Evolutionary conservation across 2,329 filamentous ascomycete genomes (phyloP).

Genomic region (Colletotrichum chlorophyti): DNA sequence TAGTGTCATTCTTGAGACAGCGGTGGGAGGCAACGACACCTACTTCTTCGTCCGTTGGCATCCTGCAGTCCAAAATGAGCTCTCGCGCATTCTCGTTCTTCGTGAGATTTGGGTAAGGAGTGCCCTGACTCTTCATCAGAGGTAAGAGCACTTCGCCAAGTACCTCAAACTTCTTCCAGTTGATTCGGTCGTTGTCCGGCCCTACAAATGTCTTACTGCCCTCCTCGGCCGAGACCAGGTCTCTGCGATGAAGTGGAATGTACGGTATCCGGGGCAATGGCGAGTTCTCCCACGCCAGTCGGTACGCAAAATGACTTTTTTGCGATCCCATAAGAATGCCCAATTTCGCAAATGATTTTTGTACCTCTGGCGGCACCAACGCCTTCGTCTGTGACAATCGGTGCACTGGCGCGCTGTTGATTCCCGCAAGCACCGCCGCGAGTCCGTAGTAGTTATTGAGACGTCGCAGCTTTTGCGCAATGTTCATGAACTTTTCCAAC

Average conservation of each 20-base stretch:
- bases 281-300: constrained; percentile 97
- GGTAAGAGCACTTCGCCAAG: constrained; percentile 90
- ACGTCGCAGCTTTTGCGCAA: constrained; percentile 84
- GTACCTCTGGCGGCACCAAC: constrained; percentile 72
- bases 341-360: constrained; percentile 86
- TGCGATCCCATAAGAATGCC: constrained; percentile 92
- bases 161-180: constrained; percentile 98
- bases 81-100: constrained; percentile 75
- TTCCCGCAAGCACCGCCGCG: constrained; percentile 90
- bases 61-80: constrained; percentile 80
- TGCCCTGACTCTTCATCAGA: constrained; percentile 89
- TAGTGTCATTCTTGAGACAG: too few relatives aligned
- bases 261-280: constrained; percentile 90
- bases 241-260: constrained; percentile 85
- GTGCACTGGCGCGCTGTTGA: constrained; percentile 87
- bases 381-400: constrained; percentile 81
- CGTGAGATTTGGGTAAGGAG: constrained; percentile 76
- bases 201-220: constrained; percentile 91
- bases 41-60: constrained; percentile 89
- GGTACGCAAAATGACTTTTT: constrained; percentile 92
- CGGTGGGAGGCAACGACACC: too few relatives aligned
- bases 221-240: constrained; percentile 90
- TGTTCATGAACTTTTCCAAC: constrained; percentile 93
- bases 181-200: constrained; percentile 76
- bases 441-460: constrained; percentile 97